Base-by-base conservation (phyloP, 495 filamentous ascomycete genomes). In the Talaromyces trachyspermus region DNA sequence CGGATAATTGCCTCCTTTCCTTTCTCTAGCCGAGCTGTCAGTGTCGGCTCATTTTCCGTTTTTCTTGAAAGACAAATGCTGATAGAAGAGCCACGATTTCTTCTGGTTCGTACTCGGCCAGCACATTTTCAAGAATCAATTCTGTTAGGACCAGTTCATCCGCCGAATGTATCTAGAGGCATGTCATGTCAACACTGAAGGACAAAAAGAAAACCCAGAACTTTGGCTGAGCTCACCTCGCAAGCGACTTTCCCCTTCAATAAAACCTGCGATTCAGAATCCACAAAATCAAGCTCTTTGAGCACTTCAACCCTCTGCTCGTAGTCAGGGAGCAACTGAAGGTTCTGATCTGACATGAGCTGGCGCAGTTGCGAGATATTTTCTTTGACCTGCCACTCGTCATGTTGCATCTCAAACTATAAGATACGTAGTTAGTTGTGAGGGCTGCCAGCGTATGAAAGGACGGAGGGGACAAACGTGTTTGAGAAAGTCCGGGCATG, bases 171-270 rank as follows among this genome's bases (percentile, higher is more conserved):
- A 98, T 87, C 74, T 81, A 48, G 17, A 23, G n/a, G n/a, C n/a
- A n/a, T n/a, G n/a, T 25, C 25, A 46, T 46, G 50, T 50, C 11
- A 15, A 26, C 14, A 25, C 23, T 37, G 7, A n/a, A 14, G 2
- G 35, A 53, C 45, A 15, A 50, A 33, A 22, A 3, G 22, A 42
- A 22, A 22, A 19, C 35, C 17, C n/a, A 18, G 8, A 32, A 5
- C 6, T 8, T 6, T 30, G 32, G 15, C n/a, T n/a, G 19, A 36
- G 12, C 26, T 25, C 61, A 81, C 76, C 63, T 98, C 92, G 68
- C 92, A 98, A 14, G 92, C 92, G 24, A 98, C 92, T 66, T 96
- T 95, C 62, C 92, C 92, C 68, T 98, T 98, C 50, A 98, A 74
- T 66, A 90, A 84, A 25, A 97, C 91, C 37, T 89, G 80, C 26